Conservation (phyloP, 2,329 filamentous ascomycete species). For the Colletotrichum sublineola region DNA sequence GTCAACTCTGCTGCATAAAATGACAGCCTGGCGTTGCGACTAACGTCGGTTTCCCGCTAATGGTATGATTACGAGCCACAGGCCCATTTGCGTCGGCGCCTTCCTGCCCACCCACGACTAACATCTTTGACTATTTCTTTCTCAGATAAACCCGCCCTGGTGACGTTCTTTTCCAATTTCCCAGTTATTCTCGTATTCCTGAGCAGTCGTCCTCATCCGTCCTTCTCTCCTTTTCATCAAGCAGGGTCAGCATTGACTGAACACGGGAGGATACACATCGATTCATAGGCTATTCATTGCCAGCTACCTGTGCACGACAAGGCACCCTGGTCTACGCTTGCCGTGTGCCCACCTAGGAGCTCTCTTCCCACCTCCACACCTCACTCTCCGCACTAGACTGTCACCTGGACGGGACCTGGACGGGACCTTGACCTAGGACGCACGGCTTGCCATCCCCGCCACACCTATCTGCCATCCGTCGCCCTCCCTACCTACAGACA, state of each 20-base stretch:
- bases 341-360: slow-evolving; percentile 20
- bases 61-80: slow-evolving; percentile 27
- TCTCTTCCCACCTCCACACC: slow-evolving; percentile 30
- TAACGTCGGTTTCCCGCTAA: slow-evolving; percentile 26
- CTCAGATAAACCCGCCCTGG: slow-evolving; percentile 2
- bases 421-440: slow-evolving; percentile 19
- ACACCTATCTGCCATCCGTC: slow-evolving; percentile 22
- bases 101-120: slow-evolving; percentile 4
- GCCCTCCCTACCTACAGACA: slow-evolving; percentile 6
- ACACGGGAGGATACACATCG: neutral
- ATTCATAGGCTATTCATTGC: neutral
- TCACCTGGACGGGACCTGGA: slow-evolving; percentile 22
- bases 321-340: slow-evolving; percentile 24
- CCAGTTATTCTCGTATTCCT: neutral
- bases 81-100: slow-evolving; percentile 14
- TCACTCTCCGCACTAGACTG: slow-evolving; percentile 29
- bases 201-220: neutral
- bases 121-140: neutral
- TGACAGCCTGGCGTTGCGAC: slow-evolving; percentile 7
- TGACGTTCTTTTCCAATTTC: slow-evolving; percentile 4
- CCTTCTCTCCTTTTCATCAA: neutral
- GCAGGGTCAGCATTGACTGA: neutral
- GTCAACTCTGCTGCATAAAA: neutral
- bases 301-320: slow-evolving; percentile 11
- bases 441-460: slow-evolving; percentile 36